Evolutionary conservation across 2,329 filamentous ascomycete genomes (phyloP), one percentile per base, ranked within the genome.

Genomic region (Sporothrix sp.): DNA sequence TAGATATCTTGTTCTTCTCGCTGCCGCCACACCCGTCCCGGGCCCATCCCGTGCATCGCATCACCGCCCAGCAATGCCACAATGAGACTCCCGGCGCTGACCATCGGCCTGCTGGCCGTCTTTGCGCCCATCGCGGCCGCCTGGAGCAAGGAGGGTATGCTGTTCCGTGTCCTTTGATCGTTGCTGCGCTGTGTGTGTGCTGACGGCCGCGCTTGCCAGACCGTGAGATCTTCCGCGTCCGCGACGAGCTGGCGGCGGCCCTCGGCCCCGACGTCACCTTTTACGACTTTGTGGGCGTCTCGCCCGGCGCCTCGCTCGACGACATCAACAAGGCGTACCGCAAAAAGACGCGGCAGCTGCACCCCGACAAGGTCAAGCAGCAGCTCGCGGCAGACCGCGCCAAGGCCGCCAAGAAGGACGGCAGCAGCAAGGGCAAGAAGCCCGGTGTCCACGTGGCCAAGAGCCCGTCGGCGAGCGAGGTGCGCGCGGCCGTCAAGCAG

Each of bases 291-390:
- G 74, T 98, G 56, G 89, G 84, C 61, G 78, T 95, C 57, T 73
- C 76, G 46, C 73, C 81, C 53, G 76, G 75, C 52, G 91, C 89
- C 54, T 84, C 76, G 59, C 82, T 87, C 58, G 88, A 95, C 56
- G 87, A 95, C 56, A 85, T 98, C 70, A 89, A 84, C 73, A 94
- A 93, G 68, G 90, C 89, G 60, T 95, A 94, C 75, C 87, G 87
- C 71, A 89, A 90, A 71, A 88, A 84, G 69, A 85, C 89, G 40
- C 79, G 83, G 57, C 74, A 79, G 48, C 74, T 96, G 43, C 93
- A 98, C 67, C 93, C 93, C 1, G 93, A 98, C 79, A 98, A 97
- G 74, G 90, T 91, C 61, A 87, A 85, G 68, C 87, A 90, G 67
- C 76, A 82, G 65, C 86, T 93, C 67, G 74, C 85, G 55, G 78